phyloP scores from a whole-genome alignment of 208 protist species.

The Trypanosomatidae sp. region DNA sequence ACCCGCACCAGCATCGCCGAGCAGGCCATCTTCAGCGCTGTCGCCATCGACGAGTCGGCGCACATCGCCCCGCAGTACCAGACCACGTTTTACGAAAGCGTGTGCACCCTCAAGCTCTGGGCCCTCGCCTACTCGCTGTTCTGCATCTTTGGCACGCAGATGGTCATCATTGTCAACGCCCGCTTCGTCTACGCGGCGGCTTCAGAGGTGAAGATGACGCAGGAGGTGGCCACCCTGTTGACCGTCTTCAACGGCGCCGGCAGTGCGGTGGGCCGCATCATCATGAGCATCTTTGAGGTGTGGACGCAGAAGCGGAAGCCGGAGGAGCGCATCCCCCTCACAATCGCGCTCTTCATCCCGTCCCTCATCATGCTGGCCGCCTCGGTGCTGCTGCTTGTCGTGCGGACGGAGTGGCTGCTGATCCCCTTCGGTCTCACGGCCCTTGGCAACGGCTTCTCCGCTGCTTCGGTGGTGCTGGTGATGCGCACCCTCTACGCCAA shows the following conservation, averaged over 20 bases:
- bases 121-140: conserved; percentile 46
- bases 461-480: conserved; percentile 70
- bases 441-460: conserved; percentile 70
- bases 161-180: conserved; percentile 75
- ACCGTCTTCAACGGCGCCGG: conserved; percentile 69
- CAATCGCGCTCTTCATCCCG: conserved; percentile 64
- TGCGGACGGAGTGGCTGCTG: conserved; percentile 34
- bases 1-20: conserved; percentile 38
- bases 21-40: conserved; percentile 15
- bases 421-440: too few species aligned
- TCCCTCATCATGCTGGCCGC: too few species aligned
- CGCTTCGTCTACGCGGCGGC: too few species aligned
- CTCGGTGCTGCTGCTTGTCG: too few species aligned
- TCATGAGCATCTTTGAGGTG: conserved; percentile 71
- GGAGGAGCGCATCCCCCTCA: conserved; percentile 73
- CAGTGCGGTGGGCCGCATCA: conserved; percentile 63
- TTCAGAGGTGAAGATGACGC: too few species aligned
- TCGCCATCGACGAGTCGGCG: conserved; percentile 23
- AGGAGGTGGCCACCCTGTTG: conserved; percentile 54
- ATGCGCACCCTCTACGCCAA: conserved; percentile 74
- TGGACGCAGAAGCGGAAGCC: conserved; percentile 55
- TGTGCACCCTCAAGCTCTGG: conserved; percentile 44
- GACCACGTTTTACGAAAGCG: conserved; percentile 51
- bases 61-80: conserved; percentile 80
- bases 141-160: conserved; percentile 45